Conservation (phyloP, 1,284 basidiomycete species). For the Phellopilus nigrolimitatus region DNA sequence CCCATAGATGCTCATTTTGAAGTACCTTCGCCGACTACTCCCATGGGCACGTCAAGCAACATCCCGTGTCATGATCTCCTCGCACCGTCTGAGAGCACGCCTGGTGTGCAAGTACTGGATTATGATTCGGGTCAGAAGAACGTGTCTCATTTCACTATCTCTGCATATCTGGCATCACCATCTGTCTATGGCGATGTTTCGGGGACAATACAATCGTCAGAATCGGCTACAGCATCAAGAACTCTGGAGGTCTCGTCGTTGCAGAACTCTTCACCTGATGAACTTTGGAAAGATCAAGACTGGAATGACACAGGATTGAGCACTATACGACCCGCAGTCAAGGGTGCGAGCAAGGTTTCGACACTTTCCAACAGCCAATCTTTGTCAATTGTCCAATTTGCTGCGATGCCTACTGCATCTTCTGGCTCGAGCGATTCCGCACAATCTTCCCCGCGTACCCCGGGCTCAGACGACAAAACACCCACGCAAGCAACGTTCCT, state of each 20-base stretch:
- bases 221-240: neutral
- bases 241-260: neutral
- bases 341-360: neutral
- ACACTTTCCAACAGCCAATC: constrained; percentile 15
- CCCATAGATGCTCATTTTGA: neutral
- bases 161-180: constrained; percentile 23
- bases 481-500: constrained; percentile 16
- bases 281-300: no score
- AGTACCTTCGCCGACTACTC: constrained; percentile 1
- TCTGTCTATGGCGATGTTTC: constrained; percentile 10
- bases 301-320: neutral
- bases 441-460: constrained; percentile 1
- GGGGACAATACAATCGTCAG: neutral
- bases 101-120: constrained; percentile 10
- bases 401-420: constrained; percentile 17
- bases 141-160: constrained; percentile 24
- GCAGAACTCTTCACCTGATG: neutral
- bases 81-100: constrained; percentile 4
- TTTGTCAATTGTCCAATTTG: constrained; percentile 22
- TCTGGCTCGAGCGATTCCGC: constrained; percentile 19
- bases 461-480: constrained; percentile 11
- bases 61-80: neutral
- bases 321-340: neutral
- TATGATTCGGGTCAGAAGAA: constrained; percentile 13
- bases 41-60: neutral